Conservation (phyloP, 75 land plant genomes). For the Cryptomeria japonica region DNA sequence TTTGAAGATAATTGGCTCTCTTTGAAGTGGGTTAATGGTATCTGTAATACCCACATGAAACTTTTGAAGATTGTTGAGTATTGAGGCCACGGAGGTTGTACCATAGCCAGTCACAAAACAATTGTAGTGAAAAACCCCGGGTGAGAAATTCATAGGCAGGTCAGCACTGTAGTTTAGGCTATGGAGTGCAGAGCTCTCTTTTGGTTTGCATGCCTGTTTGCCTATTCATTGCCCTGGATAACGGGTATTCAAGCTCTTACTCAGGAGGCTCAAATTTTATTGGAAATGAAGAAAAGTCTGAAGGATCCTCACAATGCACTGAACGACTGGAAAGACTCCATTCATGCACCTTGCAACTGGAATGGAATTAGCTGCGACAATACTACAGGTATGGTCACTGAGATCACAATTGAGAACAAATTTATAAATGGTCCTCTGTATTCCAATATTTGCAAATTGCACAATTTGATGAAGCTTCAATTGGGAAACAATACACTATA, state of each 20-base stretch:
- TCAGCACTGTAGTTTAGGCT: neutral
- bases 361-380: conserved; percentile 43
- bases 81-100: neutral
- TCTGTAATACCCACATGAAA: neutral
- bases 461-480: conserved; percentile 27
- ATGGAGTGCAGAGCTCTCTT: neutral
- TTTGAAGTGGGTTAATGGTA: neutral
- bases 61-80: neutral
- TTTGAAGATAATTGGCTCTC: neutral
- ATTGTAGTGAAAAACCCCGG: neutral
- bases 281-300: neutral
- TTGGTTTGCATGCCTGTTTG: neutral
- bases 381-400: conserved; percentile 36
- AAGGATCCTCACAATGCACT: conserved; percentile 35
- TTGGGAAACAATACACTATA: conserved; percentile 50
- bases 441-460: conserved; percentile 27
- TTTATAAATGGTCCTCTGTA: conserved; percentile 48
- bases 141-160: neutral
- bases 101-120: neutral
- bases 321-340: conserved; percentile 32
- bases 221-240: neutral
- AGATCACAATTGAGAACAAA: conserved; percentile 28
- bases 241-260: neutral
- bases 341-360: conserved; percentile 11
- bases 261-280: neutral